Conservation (phyloP, 305 asterid species). For the Fraxinus albicans region DNA sequence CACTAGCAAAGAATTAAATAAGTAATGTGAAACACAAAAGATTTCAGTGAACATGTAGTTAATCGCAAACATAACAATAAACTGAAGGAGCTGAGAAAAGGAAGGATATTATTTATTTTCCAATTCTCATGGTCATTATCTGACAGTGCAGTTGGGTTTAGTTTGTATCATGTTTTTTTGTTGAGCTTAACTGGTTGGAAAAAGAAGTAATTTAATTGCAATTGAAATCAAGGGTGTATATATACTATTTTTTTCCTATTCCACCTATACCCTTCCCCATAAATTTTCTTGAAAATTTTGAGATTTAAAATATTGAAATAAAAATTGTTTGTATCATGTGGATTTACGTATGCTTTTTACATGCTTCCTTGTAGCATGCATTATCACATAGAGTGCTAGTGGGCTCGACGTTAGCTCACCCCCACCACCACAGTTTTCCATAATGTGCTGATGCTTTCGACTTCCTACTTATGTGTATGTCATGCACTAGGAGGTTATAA, state of each 20-base stretch:
- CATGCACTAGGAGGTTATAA: neutral
- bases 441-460: neutral
- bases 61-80: neutral
- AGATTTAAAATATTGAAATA: neutral
- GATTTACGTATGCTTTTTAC: neutral
- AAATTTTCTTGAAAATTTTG: neutral
- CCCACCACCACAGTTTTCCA: neutral
- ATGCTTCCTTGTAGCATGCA: neutral
- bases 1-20: neutral
- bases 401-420: neutral
- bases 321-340: neutral
- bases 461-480: neutral
- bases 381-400: neutral
- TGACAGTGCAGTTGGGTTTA: neutral
- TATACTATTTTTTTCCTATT: neutral
- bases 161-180: conserved; percentile 9
- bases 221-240: neutral
- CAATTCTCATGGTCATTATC: neutral
- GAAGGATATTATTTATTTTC: neutral
- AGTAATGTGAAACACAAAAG: neutral
- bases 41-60: neutral
- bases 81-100: neutral
- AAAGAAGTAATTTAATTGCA: neutral
- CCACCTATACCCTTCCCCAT: neutral
- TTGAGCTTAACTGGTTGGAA: neutral